phyloP scores from a whole-genome alignment of 345 rosid species.

The Salix koriyanagi region DNA sequence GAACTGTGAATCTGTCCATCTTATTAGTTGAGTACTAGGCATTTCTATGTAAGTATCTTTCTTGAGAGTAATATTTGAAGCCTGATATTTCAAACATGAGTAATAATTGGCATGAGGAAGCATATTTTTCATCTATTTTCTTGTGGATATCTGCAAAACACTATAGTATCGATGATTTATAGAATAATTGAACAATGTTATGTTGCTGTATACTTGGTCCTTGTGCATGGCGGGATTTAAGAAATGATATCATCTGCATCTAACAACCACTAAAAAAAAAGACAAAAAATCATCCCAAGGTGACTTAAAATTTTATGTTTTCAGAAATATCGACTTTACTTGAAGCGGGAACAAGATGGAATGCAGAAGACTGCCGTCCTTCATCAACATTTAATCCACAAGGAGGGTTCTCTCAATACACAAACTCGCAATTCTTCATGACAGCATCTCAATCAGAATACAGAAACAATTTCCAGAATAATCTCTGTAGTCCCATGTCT shows the following conservation, averaged over 20 bases:
- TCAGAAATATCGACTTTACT: slow-evolving; percentile 39
- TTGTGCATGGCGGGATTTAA: not conserved
- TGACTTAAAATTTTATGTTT: not conserved
- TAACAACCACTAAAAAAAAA: not conserved
- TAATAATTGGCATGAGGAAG: not conserved
- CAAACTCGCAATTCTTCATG: not conserved
- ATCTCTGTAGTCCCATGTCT: slow-evolving; percentile 6
- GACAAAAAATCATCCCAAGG: not conserved
- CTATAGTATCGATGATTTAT: not conserved
- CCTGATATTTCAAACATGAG: not conserved
- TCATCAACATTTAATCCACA: slow-evolving; percentile 8
- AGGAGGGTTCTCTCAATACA: slow-evolving; percentile 5
- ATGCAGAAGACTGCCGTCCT: slow-evolving; percentile 5
- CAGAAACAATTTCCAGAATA: slow-evolving; percentile 3
- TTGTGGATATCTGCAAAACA: not conserved
- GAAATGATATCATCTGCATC: not conserved
- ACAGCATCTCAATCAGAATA: slow-evolving; percentile 7
- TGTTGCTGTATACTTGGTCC: not conserved
- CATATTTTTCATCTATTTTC: not conserved
- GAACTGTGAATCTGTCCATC: not conserved
- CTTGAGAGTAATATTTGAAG: not conserved
- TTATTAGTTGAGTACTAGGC: not conserved
- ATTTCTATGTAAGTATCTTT: not conserved
- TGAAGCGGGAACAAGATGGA: slow-evolving; percentile 27
- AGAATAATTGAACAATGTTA: not conserved